These are phyloP conservation scores for Pseudogymnoascus sp. DNA, from an alignment of 2,329 filamentous ascomycete genomes.

Conservation along the genomic window DNA sequence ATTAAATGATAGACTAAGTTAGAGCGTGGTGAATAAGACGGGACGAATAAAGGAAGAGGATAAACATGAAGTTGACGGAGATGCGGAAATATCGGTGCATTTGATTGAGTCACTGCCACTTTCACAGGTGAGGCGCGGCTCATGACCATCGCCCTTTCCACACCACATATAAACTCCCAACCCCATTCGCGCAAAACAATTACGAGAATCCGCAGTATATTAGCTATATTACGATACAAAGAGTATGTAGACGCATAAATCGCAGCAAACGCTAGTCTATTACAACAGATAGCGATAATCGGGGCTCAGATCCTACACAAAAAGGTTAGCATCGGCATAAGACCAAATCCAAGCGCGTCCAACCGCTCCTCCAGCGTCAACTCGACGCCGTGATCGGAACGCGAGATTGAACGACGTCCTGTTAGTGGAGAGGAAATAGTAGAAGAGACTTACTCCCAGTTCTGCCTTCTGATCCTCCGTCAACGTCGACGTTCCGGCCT, in stretches of 20 bases:
- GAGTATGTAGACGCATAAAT: not conserved
- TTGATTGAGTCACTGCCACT: too few species aligned
- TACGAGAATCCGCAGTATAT: not conserved
- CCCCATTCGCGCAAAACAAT: not conserved
- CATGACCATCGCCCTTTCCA: too few species aligned
- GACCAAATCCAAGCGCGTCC: not conserved
- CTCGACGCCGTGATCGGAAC: not conserved
- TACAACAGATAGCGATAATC: slow-evolving; percentile 28
- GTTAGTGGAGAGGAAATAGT: not conserved
- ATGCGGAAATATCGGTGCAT: not conserved
- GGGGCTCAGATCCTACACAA: slow-evolving; percentile 25
- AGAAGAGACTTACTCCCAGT: slow-evolving; percentile 30
- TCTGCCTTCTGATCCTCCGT: slow-evolving; percentile 53
- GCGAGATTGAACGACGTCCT: not conserved
- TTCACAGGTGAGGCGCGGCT: not conserved
- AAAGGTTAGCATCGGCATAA: slow-evolving; percentile 13
- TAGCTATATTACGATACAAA: not conserved
- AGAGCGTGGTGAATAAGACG: not conserved
- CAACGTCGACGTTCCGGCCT: slow-evolving; percentile 37
- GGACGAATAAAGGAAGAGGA: not conserved
- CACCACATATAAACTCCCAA: not conserved
- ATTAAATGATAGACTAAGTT: not conserved
- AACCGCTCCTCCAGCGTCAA: not conserved
- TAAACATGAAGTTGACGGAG: not conserved
- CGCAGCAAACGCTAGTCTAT: slow-evolving; percentile 9